phyloP scores from a whole-genome alignment of 169 alveolate species.

The Plasmodium cynomolgi region DNA sequence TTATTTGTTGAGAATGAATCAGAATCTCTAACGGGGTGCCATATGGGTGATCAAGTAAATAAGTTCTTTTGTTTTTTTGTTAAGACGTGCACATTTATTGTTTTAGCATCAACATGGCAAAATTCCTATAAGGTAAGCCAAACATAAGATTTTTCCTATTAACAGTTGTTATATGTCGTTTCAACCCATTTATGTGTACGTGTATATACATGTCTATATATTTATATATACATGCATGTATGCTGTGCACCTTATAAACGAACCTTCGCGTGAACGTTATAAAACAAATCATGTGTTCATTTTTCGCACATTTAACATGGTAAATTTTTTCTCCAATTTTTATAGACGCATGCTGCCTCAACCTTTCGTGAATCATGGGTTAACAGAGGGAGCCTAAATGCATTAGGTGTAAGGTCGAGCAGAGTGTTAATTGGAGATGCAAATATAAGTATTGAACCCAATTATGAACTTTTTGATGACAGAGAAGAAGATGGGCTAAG shows the following conservation, averaged over 20 bases:
- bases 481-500: neutral
- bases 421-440: conserved; percentile 1
- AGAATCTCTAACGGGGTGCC: neutral
- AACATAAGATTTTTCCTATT: neutral
- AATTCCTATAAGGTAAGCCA: neutral
- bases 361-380: conserved; percentile 3
- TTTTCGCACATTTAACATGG: neutral
- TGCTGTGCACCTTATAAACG: neutral
- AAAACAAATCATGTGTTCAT: neutral
- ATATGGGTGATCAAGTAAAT: neutral
- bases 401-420: neutral
- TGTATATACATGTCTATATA: neutral
- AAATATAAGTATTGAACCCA: neutral
- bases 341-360: neutral
- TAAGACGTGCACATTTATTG: neutral
- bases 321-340: neutral
- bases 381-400: neutral
- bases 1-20: neutral
- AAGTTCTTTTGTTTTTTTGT: neutral
- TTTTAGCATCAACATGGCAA: neutral
- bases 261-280: neutral
- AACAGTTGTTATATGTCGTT: neutral
- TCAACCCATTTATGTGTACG: neutral
- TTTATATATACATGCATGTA: neutral
- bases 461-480: neutral